phyloP scores from a whole-genome alignment of 139 green algal species.

The Chlamydomonas sphaeroides region DNA sequence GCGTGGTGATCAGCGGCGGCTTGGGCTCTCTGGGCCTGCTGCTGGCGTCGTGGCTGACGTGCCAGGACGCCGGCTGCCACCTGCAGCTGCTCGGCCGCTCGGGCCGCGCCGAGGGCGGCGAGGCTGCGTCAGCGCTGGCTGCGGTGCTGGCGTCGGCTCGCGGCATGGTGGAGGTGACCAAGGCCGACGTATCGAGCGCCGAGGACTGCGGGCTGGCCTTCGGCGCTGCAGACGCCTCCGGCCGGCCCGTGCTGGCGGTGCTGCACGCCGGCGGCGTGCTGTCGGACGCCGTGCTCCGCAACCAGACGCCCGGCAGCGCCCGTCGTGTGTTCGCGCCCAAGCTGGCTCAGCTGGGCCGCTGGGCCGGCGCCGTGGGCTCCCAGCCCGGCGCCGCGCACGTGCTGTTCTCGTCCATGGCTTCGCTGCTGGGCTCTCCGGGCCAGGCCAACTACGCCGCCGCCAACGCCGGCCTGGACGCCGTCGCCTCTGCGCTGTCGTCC shows the following conservation, averaged over 20 bases:
- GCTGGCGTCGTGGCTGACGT: conserved; percentile 67
- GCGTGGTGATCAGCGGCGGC: conserved; percentile 75
- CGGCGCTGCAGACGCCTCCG: background rate
- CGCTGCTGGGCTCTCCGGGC: conserved; percentile 77
- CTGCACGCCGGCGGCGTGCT: conserved; percentile 74
- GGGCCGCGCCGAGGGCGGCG: conserved; percentile 33
- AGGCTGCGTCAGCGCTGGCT: background rate
- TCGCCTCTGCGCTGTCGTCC: conserved; percentile 23
- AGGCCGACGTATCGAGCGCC: conserved; percentile 23
- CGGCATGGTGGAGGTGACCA: conserved; percentile 15
- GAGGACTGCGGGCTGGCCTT: conserved; percentile 30
- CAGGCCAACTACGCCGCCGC: conserved; percentile 87
- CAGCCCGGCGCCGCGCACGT: conserved; percentile 53
- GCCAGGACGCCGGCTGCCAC: conserved; percentile 25
- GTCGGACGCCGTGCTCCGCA: conserved; percentile 64
- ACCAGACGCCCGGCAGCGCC: conserved; percentile 55
- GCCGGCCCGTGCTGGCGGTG: conserved; percentile 37
- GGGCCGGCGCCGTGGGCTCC: background rate
- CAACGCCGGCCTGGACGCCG: conserved; percentile 78
- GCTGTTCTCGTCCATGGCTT: conserved; percentile 75
- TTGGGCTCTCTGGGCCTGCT: conserved; percentile 74
- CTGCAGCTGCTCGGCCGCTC: conserved; percentile 66
- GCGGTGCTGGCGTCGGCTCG: background rate
- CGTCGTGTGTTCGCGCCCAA: conserved; percentile 67
- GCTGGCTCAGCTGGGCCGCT: conserved; percentile 36